phyloP scores from a whole-genome alignment of 768 basidiomycete species.

The Collybiopsis luxurians region DNA sequence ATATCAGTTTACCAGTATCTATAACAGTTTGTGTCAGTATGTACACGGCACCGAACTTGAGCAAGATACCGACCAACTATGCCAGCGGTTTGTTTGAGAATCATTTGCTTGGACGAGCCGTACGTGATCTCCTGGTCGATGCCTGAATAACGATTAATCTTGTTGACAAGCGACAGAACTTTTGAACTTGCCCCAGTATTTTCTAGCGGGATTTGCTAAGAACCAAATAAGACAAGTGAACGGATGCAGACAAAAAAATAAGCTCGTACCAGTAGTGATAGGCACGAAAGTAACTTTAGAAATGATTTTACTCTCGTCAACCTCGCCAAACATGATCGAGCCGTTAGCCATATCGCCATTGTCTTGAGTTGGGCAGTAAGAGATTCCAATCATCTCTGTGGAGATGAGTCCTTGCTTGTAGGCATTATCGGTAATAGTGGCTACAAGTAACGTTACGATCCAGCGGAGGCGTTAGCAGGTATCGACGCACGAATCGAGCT shows the following conservation, averaged over 20 bases:
- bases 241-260: too few species aligned
- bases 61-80: slow-evolving; percentile 37
- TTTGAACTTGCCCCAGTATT: slow-evolving; percentile 48
- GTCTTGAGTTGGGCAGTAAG: slow-evolving; percentile 45
- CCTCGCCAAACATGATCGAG: slow-evolving; percentile 51
- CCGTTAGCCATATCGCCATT: slow-evolving; percentile 36
- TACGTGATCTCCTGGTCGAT: slow-evolving; percentile 49
- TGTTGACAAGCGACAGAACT: too few species aligned
- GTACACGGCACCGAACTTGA: neutral
- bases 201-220: slow-evolving; percentile 21
- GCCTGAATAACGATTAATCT: too few species aligned
- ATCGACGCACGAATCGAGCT: slow-evolving; percentile 27
- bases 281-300: slow-evolving; percentile 43
- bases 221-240: too few species aligned
- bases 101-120: slow-evolving; percentile 32
- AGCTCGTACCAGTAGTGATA: slow-evolving; percentile 29
- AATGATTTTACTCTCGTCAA: slow-evolving; percentile 27
- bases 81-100: slow-evolving; percentile 44
- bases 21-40: neutral
- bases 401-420: slow-evolving; percentile 38
- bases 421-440: slow-evolving; percentile 60
- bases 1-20: neutral
- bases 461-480: slow-evolving; percentile 11
- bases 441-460: neutral
- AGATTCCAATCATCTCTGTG: slow-evolving; percentile 44